These are phyloP conservation scores for Diversispora epigaea DNA, from an alignment of 192 early-diverging fungal genomes.

Conservation along the genomic window DNA sequence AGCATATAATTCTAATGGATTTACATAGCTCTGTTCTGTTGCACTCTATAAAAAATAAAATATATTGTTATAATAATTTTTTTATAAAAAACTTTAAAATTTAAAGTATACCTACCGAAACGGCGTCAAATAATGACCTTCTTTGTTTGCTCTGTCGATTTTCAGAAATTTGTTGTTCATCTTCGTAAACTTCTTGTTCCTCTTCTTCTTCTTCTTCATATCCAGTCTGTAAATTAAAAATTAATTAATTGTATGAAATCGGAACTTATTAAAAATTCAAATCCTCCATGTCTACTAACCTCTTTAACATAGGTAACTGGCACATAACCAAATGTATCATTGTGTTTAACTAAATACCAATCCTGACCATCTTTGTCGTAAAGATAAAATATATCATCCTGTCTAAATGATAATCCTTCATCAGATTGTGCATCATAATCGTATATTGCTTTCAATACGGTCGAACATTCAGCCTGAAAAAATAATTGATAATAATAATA, in stretches of 20 bases:
- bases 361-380: conserved; percentile 86
- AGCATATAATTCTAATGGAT: conserved; percentile 38
- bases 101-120: conserved; percentile 31
- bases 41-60: neutral
- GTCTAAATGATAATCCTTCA: conserved; percentile 81
- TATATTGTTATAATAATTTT: neutral
- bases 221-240: neutral
- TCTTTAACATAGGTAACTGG: conserved; percentile 85
- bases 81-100: neutral
- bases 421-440: conserved; percentile 80
- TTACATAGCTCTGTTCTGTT: conserved; percentile 23
- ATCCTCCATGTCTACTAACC: conserved; percentile 4
- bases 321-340: conserved; percentile 76
- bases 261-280: neutral
- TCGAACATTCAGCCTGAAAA: conserved; percentile 51
- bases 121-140: conserved; percentile 24
- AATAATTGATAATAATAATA: neutral
- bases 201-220: conserved; percentile 28
- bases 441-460: conserved; percentile 60
- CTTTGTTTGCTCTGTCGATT: neutral
- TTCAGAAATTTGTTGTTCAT: conserved; percentile 23
- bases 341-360: conserved; percentile 84
- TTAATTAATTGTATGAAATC: neutral
- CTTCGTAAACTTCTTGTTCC: conserved; percentile 39
- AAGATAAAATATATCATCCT: conserved; percentile 70